These are phyloP conservation scores for Beauveria varroae DNA, from an alignment of 2,329 filamentous ascomycete species.

Conservation along the genomic window DNA sequence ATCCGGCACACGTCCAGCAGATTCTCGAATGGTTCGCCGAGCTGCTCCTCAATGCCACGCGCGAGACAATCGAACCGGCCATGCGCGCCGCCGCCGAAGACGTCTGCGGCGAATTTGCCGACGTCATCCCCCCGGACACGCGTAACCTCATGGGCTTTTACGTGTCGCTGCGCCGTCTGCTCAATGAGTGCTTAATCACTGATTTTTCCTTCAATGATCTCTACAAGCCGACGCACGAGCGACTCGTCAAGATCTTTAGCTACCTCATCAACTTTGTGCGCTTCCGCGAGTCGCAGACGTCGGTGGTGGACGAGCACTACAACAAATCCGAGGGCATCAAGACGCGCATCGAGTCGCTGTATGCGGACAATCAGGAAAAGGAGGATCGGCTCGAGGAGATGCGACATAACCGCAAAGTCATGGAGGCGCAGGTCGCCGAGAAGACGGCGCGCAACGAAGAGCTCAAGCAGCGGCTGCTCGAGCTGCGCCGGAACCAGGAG, in stretches of 20 bases:
- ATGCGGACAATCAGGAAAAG: constrained; percentile 80
- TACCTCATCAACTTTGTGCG: constrained; percentile 99
- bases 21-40: constrained; percentile 98
- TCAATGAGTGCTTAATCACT: constrained; percentile 81
- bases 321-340: constrained; percentile 85
- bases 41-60: constrained; percentile 84
- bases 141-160: constrained; percentile 96
- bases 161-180: constrained; percentile 67
- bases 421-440: constrained; percentile 74
- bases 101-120: constrained; percentile 73
- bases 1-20: constrained; percentile 89
- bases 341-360: constrained; percentile 76
- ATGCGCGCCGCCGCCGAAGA: constrained; percentile 91
- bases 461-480: constrained; percentile 72
- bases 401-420: constrained; percentile 68
- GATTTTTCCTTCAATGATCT: constrained; percentile 93
- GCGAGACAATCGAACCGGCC: constrained; percentile 86
- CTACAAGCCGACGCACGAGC: constrained; percentile 81
- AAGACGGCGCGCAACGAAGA: constrained; percentile 83
- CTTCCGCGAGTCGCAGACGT: constrained; percentile 88
- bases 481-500: constrained; percentile 75
- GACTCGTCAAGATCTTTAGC: constrained; percentile 90
- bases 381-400: constrained; percentile 74
- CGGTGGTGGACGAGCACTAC: constrained; percentile 86
- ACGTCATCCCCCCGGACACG: constrained; percentile 80